These are phyloP conservation scores for Chrysoporthe cubensis DNA, from an alignment of 2,329 filamentous ascomycete species.

Conservation along the genomic window DNA sequence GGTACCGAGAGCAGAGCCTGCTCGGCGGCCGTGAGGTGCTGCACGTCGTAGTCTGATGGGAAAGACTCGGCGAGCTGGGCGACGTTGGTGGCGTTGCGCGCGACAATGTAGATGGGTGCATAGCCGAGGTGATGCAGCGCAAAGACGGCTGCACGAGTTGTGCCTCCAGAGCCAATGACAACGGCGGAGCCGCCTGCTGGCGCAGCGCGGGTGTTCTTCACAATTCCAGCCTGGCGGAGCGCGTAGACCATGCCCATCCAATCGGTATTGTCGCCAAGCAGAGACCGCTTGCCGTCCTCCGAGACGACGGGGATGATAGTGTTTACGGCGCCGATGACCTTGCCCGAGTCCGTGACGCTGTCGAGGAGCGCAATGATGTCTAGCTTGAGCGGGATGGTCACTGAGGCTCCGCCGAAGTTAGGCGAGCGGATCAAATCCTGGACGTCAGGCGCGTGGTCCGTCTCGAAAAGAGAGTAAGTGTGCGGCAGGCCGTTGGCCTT, in stretches of 20 bases:
- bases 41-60: slow-evolving; percentile 71
- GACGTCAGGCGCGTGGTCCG: slow-evolving; percentile 65
- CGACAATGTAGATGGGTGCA: slow-evolving; percentile 83
- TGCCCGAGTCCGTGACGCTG: slow-evolving; percentile 76
- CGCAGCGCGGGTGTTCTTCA: slow-evolving; percentile 39
- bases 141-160: slow-evolving; percentile 87
- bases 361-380: slow-evolving; percentile 84
- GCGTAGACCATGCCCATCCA: slow-evolving; percentile 90
- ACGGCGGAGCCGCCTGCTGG: slow-evolving; percentile 60
- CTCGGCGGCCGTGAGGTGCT: slow-evolving; percentile 61
- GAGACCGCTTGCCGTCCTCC: slow-evolving; percentile 50
- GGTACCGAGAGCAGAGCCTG: slow-evolving; percentile 56
- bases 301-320: slow-evolving; percentile 72
- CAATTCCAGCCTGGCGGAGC: slow-evolving; percentile 70
- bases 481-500: slow-evolving; percentile 78
- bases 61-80: slow-evolving; percentile 71
- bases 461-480: slow-evolving; percentile 77
- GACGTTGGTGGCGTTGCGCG: slow-evolving; percentile 73
- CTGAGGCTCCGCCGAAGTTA: slow-evolving; percentile 88
- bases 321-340: slow-evolving; percentile 89
- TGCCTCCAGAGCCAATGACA: slow-evolving; percentile 90
- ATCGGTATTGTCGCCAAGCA: slow-evolving; percentile 92
- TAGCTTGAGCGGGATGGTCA: slow-evolving; percentile 93
- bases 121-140: slow-evolving; percentile 84
- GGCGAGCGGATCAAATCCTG: slow-evolving; percentile 67